Evolutionary conservation across 805 yeast genomes (phyloP).

Genomic region (Yarrowia sp.): DNA sequence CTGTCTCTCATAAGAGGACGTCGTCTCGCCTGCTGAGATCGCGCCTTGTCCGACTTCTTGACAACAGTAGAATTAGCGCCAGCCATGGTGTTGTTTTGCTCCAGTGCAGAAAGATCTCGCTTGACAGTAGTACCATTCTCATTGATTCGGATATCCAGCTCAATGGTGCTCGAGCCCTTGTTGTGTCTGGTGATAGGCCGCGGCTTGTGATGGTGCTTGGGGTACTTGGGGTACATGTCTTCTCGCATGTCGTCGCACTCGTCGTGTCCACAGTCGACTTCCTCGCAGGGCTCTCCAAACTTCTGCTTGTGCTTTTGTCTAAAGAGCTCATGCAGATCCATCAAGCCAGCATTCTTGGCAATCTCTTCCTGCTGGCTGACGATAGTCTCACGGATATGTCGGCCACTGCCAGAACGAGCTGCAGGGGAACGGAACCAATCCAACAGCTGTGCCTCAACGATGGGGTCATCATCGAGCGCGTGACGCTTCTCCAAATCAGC

Average conservation of each 20-base stretch:
- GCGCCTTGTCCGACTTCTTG: neutral
- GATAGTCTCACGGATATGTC: constrained; percentile 5
- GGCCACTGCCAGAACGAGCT: neutral
- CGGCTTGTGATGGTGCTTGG: neutral
- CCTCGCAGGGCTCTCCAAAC: constrained; percentile 18
- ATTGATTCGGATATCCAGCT: constrained; percentile 19
- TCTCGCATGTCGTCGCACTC: constrained; percentile 21
- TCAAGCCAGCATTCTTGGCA: neutral
- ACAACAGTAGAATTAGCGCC: neutral
- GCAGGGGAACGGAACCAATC: neutral
- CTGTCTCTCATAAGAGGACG: neutral
- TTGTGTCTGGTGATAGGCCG: neutral
- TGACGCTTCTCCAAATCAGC: neutral
- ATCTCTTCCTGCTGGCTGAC: constrained; percentile 8
- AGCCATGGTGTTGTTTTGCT: neutral
- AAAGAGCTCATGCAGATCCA: neutral
- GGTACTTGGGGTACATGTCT: neutral
- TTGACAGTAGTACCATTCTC: constrained; percentile 18
- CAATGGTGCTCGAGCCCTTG: constrained; percentile 13
- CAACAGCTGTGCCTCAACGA: neutral
- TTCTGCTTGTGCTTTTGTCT: neutral
- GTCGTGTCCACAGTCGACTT: constrained; percentile 6
- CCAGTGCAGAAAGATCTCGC: constrained; percentile 1
- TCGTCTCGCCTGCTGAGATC: neutral
- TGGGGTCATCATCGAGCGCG: neutral